Conservation (phyloP, 371 early-diverging fungal genomes). For the Apophysomyces ossiformis region DNA sequence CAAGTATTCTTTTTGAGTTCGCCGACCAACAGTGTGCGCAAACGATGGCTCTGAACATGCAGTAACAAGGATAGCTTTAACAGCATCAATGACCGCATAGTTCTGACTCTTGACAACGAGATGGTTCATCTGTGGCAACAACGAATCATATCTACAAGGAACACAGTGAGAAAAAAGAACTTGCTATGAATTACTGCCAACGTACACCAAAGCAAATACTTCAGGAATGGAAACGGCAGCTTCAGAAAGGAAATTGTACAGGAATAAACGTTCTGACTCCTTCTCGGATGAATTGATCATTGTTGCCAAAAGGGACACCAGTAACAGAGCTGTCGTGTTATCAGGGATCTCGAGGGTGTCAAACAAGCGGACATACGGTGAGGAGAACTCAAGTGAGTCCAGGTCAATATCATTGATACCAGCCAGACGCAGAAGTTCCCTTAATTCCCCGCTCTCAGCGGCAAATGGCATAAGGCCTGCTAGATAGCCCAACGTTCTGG, state of each 20-base stretch:
- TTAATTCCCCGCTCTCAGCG: slow-evolving; percentile 46
- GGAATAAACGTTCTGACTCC: slow-evolving; percentile 65
- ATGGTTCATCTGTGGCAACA: slow-evolving; percentile 56
- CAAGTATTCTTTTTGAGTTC: slow-evolving; percentile 47
- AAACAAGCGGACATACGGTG: slow-evolving; percentile 27
- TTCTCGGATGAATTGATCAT: slow-evolving; percentile 68
- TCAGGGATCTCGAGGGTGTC: slow-evolving; percentile 52
- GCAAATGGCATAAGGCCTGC: slow-evolving; percentile 54
- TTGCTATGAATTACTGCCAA: slow-evolving; percentile 16
- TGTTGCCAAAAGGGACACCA: slow-evolving; percentile 63
- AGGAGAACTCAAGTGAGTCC: slow-evolving; percentile 16
- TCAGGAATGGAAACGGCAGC: slow-evolving; percentile 60
- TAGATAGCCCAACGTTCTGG: slow-evolving; percentile 46
- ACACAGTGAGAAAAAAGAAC: not conserved
- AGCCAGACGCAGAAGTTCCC: slow-evolving; percentile 47
- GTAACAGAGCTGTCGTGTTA: slow-evolving; percentile 57
- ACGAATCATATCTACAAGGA: slow-evolving; percentile 46
- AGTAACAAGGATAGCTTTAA: slow-evolving; percentile 70
- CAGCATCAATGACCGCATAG: slow-evolving; percentile 45
- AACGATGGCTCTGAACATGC: slow-evolving; percentile 67
- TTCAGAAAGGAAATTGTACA: slow-evolving; percentile 70
- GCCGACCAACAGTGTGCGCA: slow-evolving; percentile 25
- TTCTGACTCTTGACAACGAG: slow-evolving; percentile 53
- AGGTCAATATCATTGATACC: slow-evolving; percentile 41
- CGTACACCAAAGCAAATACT: slow-evolving; percentile 52